These are phyloP conservation scores for Silene uniflora DNA, from an alignment of 148 eudicot genomes.

Conservation along the genomic window DNA sequence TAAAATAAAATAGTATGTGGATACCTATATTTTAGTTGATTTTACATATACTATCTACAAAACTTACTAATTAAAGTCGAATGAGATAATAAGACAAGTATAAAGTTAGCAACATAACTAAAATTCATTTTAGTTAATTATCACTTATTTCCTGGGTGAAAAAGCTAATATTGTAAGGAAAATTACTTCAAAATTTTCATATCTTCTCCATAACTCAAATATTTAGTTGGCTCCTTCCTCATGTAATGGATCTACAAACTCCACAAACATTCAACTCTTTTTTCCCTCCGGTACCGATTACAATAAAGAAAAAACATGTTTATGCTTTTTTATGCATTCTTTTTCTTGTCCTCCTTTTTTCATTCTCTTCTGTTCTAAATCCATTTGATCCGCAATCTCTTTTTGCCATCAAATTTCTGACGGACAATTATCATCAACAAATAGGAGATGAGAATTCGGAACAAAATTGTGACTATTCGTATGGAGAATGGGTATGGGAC, in stretches of 20 bases:
- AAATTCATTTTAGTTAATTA: no score
- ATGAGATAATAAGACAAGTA: no score
- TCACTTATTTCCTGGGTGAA: no score
- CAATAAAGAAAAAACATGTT: conserved; percentile 29
- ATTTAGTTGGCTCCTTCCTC: conserved; percentile 1
- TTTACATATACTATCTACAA: no score
- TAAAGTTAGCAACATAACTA: no score
- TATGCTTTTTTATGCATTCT: conserved; percentile 25
- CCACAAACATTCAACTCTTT: conserved; percentile 8
- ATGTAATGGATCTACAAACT: conserved; percentile 53
- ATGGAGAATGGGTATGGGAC: conserved; percentile 68
- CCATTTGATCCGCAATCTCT: conserved; percentile 25
- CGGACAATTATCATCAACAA: not conserved
- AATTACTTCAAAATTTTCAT: no score
- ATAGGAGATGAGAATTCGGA: not conserved
- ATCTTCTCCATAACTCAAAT: not conserved
- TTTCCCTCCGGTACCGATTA: conserved; percentile 14
- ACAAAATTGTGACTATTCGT: conserved; percentile 45
- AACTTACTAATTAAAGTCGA: no score
- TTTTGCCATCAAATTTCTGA: conserved; percentile 12
- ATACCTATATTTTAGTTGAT: no score
- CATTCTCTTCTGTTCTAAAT: conserved; percentile 20
- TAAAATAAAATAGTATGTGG: no score
- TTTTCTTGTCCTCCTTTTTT: conserved; percentile 17
- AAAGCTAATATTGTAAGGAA: no score